Conservation (phyloP, 2,329 filamentous ascomycete species). For the Thielaviopsis punctulata region DNA sequence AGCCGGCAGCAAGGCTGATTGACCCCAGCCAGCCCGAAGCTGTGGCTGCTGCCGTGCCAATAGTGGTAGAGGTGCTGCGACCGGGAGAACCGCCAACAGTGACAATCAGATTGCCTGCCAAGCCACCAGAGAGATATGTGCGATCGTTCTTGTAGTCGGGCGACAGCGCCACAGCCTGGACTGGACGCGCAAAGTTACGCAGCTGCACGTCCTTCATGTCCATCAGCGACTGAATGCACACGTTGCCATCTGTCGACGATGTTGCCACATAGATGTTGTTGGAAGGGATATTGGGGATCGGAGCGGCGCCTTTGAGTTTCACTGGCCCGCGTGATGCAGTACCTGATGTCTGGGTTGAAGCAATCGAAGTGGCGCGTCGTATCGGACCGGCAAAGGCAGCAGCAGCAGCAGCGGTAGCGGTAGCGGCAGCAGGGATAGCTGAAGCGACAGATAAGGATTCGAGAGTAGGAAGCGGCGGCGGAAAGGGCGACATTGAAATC, state of each 20-base stretch:
- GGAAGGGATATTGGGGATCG: conserved; percentile 57
- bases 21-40: conserved; percentile 84
- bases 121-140: conserved; percentile 77
- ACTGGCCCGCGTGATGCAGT: conserved; percentile 24
- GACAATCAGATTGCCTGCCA: conserved; percentile 72
- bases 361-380: conserved; percentile 18
- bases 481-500: conserved; percentile 78
- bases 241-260: conserved; percentile 87
- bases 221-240: conserved; percentile 75
- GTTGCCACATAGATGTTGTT: conserved; percentile 90
- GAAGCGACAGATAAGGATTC: conserved; percentile 1
- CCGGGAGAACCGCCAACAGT: conserved; percentile 68
- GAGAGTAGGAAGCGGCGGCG: conserved; percentile 32
- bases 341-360: conserved; percentile 25
- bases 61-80: conserved; percentile 74
- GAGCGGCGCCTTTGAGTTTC: conserved; percentile 31
- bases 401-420: too few relatives aligned
- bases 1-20: too few relatives aligned
- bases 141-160: conserved; percentile 84
- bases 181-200: conserved; percentile 81
- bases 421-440: too few relatives aligned
- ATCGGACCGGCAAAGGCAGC: conserved; percentile 1
- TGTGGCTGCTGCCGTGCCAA: conserved; percentile 61
- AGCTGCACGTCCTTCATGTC: conserved; percentile 82
- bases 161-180: conserved; percentile 84